These are phyloP conservation scores for Grifola frondosa DNA, from an alignment of 1,284 basidiomycete genomes.

Conservation along the genomic window DNA sequence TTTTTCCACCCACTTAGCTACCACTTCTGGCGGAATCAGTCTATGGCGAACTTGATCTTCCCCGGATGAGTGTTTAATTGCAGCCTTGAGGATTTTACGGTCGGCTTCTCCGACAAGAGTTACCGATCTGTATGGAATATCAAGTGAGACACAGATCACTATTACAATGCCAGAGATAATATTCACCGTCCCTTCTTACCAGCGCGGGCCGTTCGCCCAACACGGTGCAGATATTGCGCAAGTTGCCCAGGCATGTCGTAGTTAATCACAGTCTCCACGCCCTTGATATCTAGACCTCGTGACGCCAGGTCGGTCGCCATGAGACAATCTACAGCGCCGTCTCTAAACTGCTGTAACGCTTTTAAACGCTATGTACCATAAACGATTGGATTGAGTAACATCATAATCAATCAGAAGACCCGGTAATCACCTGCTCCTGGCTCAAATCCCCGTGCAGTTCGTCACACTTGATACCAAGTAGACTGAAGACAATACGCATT, in stretches of 20 bases:
- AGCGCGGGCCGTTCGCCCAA: slow-evolving; percentile 95
- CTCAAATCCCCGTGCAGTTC: slow-evolving; percentile 95
- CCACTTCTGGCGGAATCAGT: slow-evolving; percentile 79
- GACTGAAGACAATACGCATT: slow-evolving; percentile 89
- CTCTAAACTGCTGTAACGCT: slow-evolving; percentile 85
- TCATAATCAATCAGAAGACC: neutral
- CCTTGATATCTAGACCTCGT: slow-evolving; percentile 95
- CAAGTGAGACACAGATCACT: slow-evolving; percentile 11
- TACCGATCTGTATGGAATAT: slow-evolving; percentile 64
- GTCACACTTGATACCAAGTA: slow-evolving; percentile 85
- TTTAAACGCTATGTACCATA: slow-evolving; percentile 65
- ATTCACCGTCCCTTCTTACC: slow-evolving; percentile 86
- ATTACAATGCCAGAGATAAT: slow-evolving; percentile 11
- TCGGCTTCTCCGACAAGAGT: slow-evolving; percentile 96
- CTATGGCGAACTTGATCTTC: slow-evolving; percentile 90
- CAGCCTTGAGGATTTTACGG: slow-evolving; percentile 94
- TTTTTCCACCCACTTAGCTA: slow-evolving; percentile 71
- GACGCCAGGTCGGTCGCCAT: slow-evolving; percentile 96
- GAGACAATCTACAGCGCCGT: slow-evolving; percentile 83
- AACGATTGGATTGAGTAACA: slow-evolving; percentile 14
- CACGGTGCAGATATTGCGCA: slow-evolving; percentile 93
- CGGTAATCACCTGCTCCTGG: slow-evolving; percentile 82
- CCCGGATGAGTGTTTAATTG: slow-evolving; percentile 82
- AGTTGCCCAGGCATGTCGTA: slow-evolving; percentile 97
- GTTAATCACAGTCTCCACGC: slow-evolving; percentile 96